These are phyloP conservation scores for Cryptococcus maquisensis DNA, from an alignment of 1,284 basidiomycete genomes.

Conservation along the genomic window DNA sequence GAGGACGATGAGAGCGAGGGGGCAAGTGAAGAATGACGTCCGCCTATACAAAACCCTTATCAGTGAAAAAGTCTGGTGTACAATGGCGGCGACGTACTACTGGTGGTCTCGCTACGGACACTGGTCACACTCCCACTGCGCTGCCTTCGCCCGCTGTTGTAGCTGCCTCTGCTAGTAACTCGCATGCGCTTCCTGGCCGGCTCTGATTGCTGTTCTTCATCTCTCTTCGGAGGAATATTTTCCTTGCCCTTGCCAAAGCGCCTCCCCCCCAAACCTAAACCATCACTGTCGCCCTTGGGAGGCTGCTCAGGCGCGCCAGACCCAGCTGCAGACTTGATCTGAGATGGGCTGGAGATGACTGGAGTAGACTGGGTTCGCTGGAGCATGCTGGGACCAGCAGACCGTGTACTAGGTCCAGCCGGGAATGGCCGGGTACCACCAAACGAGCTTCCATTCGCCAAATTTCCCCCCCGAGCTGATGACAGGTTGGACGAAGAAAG, in stretches of 20 bases:
- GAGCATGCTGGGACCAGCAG: conserved; percentile 18
- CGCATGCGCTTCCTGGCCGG: conserved; percentile 30
- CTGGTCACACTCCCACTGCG: conserved; percentile 38
- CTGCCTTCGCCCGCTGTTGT: conserved; percentile 3
- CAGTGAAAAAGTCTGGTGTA: not conserved
- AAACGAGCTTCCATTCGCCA: not conserved
- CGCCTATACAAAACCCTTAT: conserved; percentile 1
- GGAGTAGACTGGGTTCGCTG: conserved; percentile 27
- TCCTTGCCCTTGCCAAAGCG: conserved; percentile 42
- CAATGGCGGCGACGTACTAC: conserved; percentile 6
- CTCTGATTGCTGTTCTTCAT: conserved; percentile 21
- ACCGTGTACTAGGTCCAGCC: conserved; percentile 15
- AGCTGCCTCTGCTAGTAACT: conserved; percentile 18
- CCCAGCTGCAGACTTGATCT: conserved; percentile 6
- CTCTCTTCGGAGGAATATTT: conserved; percentile 42
- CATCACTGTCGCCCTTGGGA: conserved; percentile 11
- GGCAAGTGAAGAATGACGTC: conserved; percentile 23
- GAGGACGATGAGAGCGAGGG: conserved; percentile 20
- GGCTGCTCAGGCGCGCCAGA: conserved; percentile 3
- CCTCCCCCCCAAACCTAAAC: conserved; percentile 15
- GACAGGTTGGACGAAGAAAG: not conserved
- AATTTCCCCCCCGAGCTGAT: not conserved
- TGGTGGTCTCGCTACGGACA: conserved; percentile 34
- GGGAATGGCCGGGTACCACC: conserved; percentile 3
- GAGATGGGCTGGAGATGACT: conserved; percentile 8